phyloP scores from a whole-genome alignment of 1,284 basidiomycete species.

The Puccinia polysora region DNA sequence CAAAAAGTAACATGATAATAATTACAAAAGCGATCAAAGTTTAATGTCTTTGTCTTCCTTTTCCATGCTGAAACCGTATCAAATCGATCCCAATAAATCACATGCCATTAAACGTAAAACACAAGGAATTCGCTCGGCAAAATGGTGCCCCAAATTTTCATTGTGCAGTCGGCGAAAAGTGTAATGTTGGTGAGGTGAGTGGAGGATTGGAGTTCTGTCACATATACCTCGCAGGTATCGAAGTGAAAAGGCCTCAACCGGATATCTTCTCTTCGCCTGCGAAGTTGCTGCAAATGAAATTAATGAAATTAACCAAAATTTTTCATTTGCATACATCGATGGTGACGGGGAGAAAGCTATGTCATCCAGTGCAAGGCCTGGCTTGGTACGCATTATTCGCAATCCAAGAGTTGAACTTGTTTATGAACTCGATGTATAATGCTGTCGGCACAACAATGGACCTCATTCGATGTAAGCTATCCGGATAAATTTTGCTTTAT shows the following conservation, averaged over 20 bases:
- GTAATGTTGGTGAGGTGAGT: constrained; percentile 6
- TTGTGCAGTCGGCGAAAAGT: background rate
- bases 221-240: too few relatives aligned
- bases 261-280: too few relatives aligned
- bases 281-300: too few relatives aligned
- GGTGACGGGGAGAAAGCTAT: too few relatives aligned
- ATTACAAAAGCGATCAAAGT: too few relatives aligned
- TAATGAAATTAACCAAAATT: background rate
- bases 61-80: background rate
- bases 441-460: constrained; percentile 13
- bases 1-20: too few relatives aligned
- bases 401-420: constrained; percentile 18
- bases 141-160: constrained; percentile 7
- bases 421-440: constrained; percentile 18
- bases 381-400: constrained; percentile 16
- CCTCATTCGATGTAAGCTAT: background rate
- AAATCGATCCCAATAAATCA: background rate
- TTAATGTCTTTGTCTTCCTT: background rate
- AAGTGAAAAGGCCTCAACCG: too few relatives aligned
- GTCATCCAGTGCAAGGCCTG: background rate
- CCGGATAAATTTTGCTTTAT: background rate
- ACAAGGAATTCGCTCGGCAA: constrained; percentile 39
- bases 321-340: background rate
- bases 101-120: too few relatives aligned
- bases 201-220: background rate